Conservation (phyloP, 192 early-diverging fungal species). For the Podila minutissima region DNA sequence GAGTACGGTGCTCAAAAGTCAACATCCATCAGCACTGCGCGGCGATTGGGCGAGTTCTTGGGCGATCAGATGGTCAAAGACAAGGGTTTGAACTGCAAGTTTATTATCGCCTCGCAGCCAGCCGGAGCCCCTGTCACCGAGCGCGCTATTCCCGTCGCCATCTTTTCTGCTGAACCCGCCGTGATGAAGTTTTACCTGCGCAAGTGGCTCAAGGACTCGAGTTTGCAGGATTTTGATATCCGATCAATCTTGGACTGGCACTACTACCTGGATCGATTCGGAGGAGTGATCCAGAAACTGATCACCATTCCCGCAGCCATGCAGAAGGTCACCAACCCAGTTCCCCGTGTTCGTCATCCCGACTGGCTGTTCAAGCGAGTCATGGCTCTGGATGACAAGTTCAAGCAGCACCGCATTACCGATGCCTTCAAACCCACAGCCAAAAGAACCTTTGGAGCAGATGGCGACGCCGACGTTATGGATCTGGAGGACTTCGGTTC, state of each 20-base stretch:
- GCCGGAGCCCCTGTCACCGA: slow-evolving; percentile 87
- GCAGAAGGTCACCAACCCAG: slow-evolving; percentile 94
- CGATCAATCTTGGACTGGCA: slow-evolving; percentile 95
- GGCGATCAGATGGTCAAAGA: slow-evolving; percentile 99
- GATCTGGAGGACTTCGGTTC: slow-evolving; percentile 72
- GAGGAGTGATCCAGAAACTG: slow-evolving; percentile 93
- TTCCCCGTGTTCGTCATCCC: slow-evolving; percentile 92
- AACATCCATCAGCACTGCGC: slow-evolving; percentile 95
- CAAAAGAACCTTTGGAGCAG: slow-evolving; percentile 31
- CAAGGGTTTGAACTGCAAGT: slow-evolving; percentile 95
- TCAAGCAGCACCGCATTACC: slow-evolving; percentile 86
- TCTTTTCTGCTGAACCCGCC: slow-evolving; percentile 86
- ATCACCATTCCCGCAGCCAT: slow-evolving; percentile 99
- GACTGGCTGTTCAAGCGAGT: slow-evolving; percentile 94
- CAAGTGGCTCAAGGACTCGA: slow-evolving; percentile 91
- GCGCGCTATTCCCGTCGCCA: slow-evolving; percentile 94
- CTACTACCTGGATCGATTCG: slow-evolving; percentile 97
- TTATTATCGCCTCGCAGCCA: slow-evolving; percentile 91
- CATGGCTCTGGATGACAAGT: slow-evolving; percentile 77
- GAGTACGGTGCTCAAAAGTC: slow-evolving; percentile 96
- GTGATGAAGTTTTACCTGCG: slow-evolving; percentile 84
- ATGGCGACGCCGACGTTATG: slow-evolving; percentile 20
- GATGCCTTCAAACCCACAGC: slow-evolving; percentile 77
- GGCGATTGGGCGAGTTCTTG: slow-evolving; percentile 94
- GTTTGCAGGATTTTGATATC: slow-evolving; percentile 84